Evolutionary conservation across 2,329 filamentous ascomycete species (phyloP).

Genomic region (Penicillium sp.): DNA sequence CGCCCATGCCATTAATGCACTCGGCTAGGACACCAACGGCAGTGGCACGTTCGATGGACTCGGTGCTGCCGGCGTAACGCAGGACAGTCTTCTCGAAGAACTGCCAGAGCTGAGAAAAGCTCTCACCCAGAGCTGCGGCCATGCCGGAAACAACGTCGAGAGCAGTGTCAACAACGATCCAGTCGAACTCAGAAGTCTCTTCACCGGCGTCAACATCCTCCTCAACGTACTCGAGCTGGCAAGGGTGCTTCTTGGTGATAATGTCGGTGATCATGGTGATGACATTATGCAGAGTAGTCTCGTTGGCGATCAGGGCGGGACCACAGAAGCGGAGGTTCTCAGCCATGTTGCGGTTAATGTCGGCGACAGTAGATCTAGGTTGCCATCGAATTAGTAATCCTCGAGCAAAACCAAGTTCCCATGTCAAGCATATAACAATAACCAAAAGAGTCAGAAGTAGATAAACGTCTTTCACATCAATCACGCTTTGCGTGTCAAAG

Average conservation of each 20-base stretch:
- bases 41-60: slow-evolving; percentile 84
- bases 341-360: slow-evolving; percentile 92
- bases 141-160: slow-evolving; percentile 88
- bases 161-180: slow-evolving; percentile 93
- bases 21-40: slow-evolving; percentile 92
- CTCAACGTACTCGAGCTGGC: slow-evolving; percentile 86
- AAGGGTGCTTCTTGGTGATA: slow-evolving; percentile 88
- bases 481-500: slow-evolving; percentile 86
- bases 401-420: slow-evolving; percentile 16
- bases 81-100: slow-evolving; percentile 91
- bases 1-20: slow-evolving; percentile 82
- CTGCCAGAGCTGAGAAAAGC: slow-evolving; percentile 90
- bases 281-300: slow-evolving; percentile 74
- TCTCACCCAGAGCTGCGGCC: slow-evolving; percentile 76
- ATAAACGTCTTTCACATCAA: slow-evolving; percentile 83
- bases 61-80: slow-evolving; percentile 84
- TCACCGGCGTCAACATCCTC: slow-evolving; percentile 74
- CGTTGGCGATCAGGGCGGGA: slow-evolving; percentile 78
- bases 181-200: slow-evolving; percentile 94
- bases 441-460: slow-evolving; percentile 50
- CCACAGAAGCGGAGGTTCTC: slow-evolving; percentile 90
- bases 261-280: slow-evolving; percentile 76
- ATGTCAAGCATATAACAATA: slow-evolving; percentile 34
- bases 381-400: slow-evolving; percentile 48
- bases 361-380: slow-evolving; percentile 80